These are phyloP conservation scores for Drosera spatulata DNA, from an alignment of 179 eudicot genomes.

Conservation along the genomic window DNA sequence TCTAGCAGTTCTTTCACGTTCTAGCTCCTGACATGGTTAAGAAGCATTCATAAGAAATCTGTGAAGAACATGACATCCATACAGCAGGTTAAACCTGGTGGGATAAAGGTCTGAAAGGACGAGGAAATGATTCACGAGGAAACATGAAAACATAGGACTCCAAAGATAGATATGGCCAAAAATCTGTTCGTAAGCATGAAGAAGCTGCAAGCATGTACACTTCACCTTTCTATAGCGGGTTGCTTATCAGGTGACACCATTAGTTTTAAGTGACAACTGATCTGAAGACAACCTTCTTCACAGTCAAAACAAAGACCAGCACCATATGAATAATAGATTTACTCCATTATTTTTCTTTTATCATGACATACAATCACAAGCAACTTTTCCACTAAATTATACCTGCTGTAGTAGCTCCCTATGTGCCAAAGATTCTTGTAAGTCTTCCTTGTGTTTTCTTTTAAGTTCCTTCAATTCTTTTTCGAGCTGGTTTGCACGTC, in stretches of 20 bases:
- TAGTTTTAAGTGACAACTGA: no score
- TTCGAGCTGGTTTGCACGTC: conserved; percentile 72
- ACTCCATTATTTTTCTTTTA: no score
- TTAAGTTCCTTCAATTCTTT: conserved; percentile 76
- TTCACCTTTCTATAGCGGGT: no score
- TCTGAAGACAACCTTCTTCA: no score
- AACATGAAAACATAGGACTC: neutral
- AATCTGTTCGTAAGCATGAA: neutral
- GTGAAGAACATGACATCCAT: no score
- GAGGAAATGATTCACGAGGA: neutral
- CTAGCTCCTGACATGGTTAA: conserved; percentile 48
- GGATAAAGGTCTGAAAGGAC: no score
- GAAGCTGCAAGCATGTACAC: neutral
- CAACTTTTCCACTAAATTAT: neutral
- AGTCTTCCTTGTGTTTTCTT: conserved; percentile 79
- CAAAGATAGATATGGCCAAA: neutral
- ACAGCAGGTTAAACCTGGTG: no score
- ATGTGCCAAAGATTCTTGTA: conserved; percentile 66
- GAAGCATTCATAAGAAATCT: neutral
- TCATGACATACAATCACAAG: neutral
- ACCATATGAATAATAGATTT: no score
- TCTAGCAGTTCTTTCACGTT: conserved; percentile 73
- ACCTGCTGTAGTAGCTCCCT: conserved; percentile 93
- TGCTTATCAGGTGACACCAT: no score
- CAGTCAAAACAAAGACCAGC: no score